phyloP scores from a whole-genome alignment of 1,139 yeast species.

The Blastobotrys elegans region DNA sequence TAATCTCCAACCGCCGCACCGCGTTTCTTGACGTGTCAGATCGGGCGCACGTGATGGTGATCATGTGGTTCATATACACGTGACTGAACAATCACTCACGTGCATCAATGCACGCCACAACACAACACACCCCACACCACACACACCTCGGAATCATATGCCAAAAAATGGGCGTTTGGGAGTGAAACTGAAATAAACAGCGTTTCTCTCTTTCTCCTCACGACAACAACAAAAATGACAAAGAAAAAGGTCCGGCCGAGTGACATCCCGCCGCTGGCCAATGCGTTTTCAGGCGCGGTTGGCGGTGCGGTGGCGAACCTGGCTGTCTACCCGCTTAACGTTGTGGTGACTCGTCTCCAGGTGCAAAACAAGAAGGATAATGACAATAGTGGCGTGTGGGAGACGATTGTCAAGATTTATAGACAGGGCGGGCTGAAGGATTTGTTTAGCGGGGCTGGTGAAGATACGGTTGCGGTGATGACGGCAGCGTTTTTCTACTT shows the following conservation, averaged over 20 bases:
- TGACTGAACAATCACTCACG: no score
- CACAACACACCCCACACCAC: no score
- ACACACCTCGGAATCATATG: no score
- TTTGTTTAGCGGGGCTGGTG: slow-evolving; percentile 64
- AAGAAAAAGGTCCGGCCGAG: slow-evolving; percentile 21
- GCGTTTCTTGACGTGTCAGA: no score
- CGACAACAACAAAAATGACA: background rate
- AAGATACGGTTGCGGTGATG: slow-evolving; percentile 31
- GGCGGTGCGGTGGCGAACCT: slow-evolving; percentile 77
- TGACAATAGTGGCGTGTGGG: slow-evolving; percentile 38
- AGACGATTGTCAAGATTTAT: slow-evolving; percentile 53
- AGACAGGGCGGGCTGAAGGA: slow-evolving; percentile 48
- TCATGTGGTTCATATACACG: no score
- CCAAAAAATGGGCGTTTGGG: no score
- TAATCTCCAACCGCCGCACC: no score
- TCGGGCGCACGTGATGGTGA: no score
- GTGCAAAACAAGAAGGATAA: slow-evolving; percentile 41
- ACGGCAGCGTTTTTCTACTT: slow-evolving; percentile 42
- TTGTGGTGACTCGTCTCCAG: slow-evolving; percentile 69
- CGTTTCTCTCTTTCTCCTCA: background rate
- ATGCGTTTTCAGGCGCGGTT: slow-evolving; percentile 72
- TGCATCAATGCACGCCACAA: no score
- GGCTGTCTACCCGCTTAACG: slow-evolving; percentile 67
- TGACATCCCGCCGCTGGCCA: slow-evolving; percentile 41
- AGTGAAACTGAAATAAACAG: no score